phyloP scores from a whole-genome alignment of 345 rosid species.

The Brassica rapa region DNA sequence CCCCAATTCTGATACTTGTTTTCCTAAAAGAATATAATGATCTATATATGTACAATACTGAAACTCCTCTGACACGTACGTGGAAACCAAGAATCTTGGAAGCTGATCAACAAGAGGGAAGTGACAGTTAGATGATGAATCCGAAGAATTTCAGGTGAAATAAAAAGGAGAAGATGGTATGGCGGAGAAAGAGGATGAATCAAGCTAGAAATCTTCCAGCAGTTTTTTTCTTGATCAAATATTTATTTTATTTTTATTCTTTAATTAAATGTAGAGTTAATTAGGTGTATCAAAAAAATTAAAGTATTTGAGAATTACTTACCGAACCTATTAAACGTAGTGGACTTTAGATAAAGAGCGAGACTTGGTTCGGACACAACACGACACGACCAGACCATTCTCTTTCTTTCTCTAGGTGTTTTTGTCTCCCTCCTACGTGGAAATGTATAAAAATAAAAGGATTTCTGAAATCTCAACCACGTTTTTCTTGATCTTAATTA shows the following conservation, averaged over 20 bases:
- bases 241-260: conserved; percentile 13
- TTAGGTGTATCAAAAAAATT: background rate
- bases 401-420: background rate
- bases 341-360: conserved; percentile 20
- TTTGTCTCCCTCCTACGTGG: conserved; percentile 24
- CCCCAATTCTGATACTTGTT: conserved; percentile 28
- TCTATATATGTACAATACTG: conserved; percentile 37
- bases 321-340: background rate
- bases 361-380: conserved; percentile 25
- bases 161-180: conserved; percentile 3
- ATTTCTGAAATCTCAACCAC: background rate
- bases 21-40: background rate
- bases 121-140: conserved; percentile 41
- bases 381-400: background rate
- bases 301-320: background rate
- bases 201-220: conserved; percentile 39
- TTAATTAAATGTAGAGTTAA: conserved; percentile 26
- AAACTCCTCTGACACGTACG: conserved; percentile 6
- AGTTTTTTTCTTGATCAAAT: conserved; percentile 18
- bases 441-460: background rate
- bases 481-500: background rate
- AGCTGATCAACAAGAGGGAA: conserved; percentile 29
- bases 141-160: conserved; percentile 38
- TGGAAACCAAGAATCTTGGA: conserved; percentile 31
- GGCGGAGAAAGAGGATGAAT: conserved; percentile 13